These are phyloP conservation scores for Lactuca saligna DNA, from an alignment of 129 eudicot species.

Conservation along the genomic window DNA sequence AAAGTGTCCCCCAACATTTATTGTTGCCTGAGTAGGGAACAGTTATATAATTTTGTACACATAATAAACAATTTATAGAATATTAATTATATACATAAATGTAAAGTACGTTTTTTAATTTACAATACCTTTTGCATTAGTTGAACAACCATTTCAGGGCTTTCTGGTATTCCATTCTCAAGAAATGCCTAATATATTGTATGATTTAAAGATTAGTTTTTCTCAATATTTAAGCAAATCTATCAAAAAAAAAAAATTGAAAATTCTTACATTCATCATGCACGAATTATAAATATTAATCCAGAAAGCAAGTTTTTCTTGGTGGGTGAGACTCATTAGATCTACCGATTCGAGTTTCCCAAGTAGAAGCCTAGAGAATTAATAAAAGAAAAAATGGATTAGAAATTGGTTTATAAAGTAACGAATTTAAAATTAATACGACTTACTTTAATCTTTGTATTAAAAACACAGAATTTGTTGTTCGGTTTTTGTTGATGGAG, in stretches of 20 bases:
- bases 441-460: conserved; percentile 74
- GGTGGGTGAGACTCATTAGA: conserved; percentile 63
- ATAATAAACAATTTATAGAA: neutral
- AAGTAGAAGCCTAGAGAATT: conserved; percentile 57
- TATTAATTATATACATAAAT: neutral
- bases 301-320: conserved; percentile 95
- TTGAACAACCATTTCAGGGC: conserved; percentile 76
- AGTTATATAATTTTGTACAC: neutral
- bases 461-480: conserved; percentile 57
- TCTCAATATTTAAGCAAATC: neutral
- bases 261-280: conserved; percentile 84
- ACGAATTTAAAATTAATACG: neutral
- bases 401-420: neutral
- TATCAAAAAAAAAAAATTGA: neutral
- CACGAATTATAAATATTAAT: conserved; percentile 85
- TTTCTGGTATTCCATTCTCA: conserved; percentile 78
- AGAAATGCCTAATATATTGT: conserved; percentile 62
- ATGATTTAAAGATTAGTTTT: conserved; percentile 3
- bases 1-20: conserved; percentile 80
- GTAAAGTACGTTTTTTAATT: neutral
- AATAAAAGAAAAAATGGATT: neutral
- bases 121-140: conserved; percentile 78
- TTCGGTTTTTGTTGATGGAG: conserved; percentile 61
- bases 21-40: conserved; percentile 62
- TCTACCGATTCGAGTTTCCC: conserved; percentile 60